Percentiles rank a stretch among this genome's conserved stretches.
Evolutionary conservation across 805 yeast species (phyloP).

Genomic region (Torulaspora gathmanii): DNA sequence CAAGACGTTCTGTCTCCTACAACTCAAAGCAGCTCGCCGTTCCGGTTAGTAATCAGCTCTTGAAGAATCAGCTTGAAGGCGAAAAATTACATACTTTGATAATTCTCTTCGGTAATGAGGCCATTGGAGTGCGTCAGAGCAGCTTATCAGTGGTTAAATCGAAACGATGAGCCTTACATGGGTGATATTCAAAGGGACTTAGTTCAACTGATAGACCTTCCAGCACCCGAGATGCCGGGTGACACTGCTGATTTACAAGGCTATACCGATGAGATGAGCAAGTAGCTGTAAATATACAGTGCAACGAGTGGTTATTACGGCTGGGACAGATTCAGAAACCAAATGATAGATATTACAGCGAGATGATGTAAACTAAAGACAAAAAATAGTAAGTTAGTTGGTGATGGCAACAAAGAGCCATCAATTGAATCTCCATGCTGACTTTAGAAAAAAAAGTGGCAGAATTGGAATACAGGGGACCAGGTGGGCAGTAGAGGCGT

Average conservation of each 20-base stretch:
- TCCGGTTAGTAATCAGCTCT: constrained; percentile 4
- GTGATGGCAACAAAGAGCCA: constrained; percentile 2
- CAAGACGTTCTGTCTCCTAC: constrained; percentile 85
- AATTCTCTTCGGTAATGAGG: constrained; percentile 76
- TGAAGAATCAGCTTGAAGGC: not conserved
- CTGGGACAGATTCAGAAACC: constrained; percentile 1
- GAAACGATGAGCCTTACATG: not conserved
- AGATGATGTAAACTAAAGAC: constrained; percentile 13
- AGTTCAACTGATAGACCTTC: too few relatives aligned
- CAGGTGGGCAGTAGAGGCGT: not conserved
- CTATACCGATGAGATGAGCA: too few relatives aligned
- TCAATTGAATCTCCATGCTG: not conserved
- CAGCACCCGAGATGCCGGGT: too few relatives aligned
- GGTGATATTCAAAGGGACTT: not conserved
- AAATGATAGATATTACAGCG: constrained; percentile 11
- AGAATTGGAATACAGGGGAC: not conserved
- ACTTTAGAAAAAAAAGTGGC: constrained; percentile 1
- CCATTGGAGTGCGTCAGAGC: constrained; percentile 16
- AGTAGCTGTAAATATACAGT: too few relatives aligned
- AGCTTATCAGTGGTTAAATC: not conserved
- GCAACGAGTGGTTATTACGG: not conserved
- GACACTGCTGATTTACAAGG: too few relatives aligned
- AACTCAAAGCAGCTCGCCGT: not conserved
- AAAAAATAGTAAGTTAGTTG: constrained; percentile 6
- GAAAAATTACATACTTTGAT: constrained; percentile 56